A percentile compares a stretch with the other conserved stretches of the same genome.
phyloP scores from a whole-genome alignment of 306 rosid species.

The Citrullus colocynthis region DNA sequence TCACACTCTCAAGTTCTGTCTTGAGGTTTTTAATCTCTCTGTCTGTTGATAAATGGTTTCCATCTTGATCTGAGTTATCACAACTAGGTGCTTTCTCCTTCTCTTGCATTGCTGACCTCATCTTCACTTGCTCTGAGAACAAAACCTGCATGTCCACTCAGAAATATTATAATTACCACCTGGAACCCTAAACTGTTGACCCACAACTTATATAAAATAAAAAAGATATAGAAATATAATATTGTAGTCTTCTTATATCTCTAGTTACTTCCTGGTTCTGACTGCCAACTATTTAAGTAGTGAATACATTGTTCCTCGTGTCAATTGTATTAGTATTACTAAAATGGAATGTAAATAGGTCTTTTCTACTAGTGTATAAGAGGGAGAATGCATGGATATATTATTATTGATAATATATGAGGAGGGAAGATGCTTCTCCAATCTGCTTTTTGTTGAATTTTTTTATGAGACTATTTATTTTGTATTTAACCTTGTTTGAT shows the following conservation, averaged over 20 bases:
- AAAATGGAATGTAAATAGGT: background rate
- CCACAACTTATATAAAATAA: background rate
- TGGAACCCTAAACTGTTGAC: background rate
- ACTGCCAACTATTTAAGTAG: background rate
- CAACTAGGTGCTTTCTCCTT: constrained; percentile 45
- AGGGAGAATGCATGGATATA: background rate
- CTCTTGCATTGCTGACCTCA: constrained; percentile 66
- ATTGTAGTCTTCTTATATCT: background rate
- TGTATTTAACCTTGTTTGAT: background rate
- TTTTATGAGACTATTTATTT: too few relatives aligned
- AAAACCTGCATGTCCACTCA: constrained; percentile 45
- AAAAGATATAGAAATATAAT: background rate
- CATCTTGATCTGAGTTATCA: constrained; percentile 40
- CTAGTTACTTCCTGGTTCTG: background rate
- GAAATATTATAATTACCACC: background rate
- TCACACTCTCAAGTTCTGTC: constrained; percentile 59
- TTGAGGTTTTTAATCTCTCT: constrained; percentile 43
- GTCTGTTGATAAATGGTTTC: constrained; percentile 34
- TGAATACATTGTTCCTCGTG: background rate
- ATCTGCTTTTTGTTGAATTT: background rate
- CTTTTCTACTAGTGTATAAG: background rate
- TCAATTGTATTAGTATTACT: background rate
- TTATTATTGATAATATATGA: background rate
- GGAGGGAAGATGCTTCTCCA: background rate
- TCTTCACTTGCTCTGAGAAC: constrained; percentile 72